Evolutionary conservation across 306 rosid species (phyloP).

Genomic region (Dryas alaskensis): DNA sequence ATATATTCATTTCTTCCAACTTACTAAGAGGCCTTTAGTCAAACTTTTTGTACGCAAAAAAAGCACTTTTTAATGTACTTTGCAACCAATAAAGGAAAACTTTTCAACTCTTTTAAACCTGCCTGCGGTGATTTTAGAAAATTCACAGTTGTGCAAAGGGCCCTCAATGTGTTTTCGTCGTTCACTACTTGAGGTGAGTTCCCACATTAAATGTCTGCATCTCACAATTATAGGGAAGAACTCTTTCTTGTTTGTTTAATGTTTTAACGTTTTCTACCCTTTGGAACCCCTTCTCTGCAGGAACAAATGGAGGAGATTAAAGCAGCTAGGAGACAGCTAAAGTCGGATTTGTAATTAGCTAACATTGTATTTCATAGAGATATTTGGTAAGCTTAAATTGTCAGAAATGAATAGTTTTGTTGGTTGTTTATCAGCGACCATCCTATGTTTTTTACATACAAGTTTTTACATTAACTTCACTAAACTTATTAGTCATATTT

Average conservation of each 20-base stretch:
- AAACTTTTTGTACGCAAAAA: too few species aligned
- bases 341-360: neutral
- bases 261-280: neutral
- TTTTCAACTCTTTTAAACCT: too few species aligned
- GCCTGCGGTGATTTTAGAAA: too few species aligned
- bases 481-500: neutral
- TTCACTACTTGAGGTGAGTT: neutral
- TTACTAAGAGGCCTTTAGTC: too few species aligned
- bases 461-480: too few species aligned
- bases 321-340: neutral
- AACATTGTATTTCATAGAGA: neutral
- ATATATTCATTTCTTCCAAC: too few species aligned
- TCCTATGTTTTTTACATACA: too few species aligned
- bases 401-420: neutral
- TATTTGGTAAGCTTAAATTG: neutral
- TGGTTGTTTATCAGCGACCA: neutral
- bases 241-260: neutral
- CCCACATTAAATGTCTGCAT: neutral
- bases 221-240: neutral
- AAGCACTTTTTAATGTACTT: too few species aligned
- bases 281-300: slow-evolving; percentile 2
- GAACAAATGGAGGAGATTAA: slow-evolving; percentile 3
- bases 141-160: too few species aligned
- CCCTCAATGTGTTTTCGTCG: too few species aligned
- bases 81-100: too few species aligned